Percentiles rank a stretch among this genome's conserved stretches.
phyloP scores from a whole-genome alignment of 768 basidiomycete species.

The Bullera alba region DNA sequence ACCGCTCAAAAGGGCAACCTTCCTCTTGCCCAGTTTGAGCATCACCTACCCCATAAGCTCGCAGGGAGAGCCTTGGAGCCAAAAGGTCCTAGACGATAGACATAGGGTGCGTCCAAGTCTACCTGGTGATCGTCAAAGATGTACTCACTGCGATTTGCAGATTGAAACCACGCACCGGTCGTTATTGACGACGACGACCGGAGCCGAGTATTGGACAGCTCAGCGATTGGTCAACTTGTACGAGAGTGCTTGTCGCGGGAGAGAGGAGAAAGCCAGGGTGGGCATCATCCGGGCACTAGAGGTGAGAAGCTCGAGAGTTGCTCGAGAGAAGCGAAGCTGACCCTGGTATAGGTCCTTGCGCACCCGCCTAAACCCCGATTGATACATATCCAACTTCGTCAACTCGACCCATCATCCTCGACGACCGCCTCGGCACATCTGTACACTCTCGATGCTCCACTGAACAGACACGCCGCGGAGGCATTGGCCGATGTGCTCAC shows the following conservation, averaged over 20 bases:
- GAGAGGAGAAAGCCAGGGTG: slow-evolving; percentile 44
- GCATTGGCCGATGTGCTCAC: slow-evolving; percentile 84
- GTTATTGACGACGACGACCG: slow-evolving; percentile 22
- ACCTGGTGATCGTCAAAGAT: not conserved
- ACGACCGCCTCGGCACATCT: slow-evolving; percentile 60
- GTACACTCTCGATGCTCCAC: slow-evolving; percentile 53
- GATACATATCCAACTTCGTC: slow-evolving; percentile 17
- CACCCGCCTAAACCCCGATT: slow-evolving; percentile 20
- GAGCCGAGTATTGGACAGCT: slow-evolving; percentile 72
- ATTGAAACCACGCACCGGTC: slow-evolving; percentile 31
- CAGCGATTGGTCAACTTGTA: slow-evolving; percentile 81
- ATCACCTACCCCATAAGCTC: slow-evolving; percentile 87
- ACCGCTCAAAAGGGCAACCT: slow-evolving; percentile 80
- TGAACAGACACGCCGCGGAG: slow-evolving; percentile 63
- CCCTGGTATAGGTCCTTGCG: slow-evolving; percentile 16
- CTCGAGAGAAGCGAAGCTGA: not conserved
- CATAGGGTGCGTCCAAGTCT: slow-evolving; percentile 53
- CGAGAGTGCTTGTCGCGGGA: slow-evolving; percentile 47
- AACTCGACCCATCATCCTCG: slow-evolving; percentile 8
- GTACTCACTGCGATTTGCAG: slow-evolving; percentile 12
- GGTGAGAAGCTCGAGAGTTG: slow-evolving; percentile 22
- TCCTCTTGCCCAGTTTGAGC: slow-evolving; percentile 76
- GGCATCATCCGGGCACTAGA: slow-evolving; percentile 37
- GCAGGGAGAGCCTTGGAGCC: slow-evolving; percentile 72
- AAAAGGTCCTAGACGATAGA: slow-evolving; percentile 72